Percentiles rank a stretch among this genome's conserved stretches.
These are phyloP conservation scores for Amauroascus niger DNA, from an alignment of 2,329 filamentous ascomycete genomes.

Conservation along the genomic window DNA sequence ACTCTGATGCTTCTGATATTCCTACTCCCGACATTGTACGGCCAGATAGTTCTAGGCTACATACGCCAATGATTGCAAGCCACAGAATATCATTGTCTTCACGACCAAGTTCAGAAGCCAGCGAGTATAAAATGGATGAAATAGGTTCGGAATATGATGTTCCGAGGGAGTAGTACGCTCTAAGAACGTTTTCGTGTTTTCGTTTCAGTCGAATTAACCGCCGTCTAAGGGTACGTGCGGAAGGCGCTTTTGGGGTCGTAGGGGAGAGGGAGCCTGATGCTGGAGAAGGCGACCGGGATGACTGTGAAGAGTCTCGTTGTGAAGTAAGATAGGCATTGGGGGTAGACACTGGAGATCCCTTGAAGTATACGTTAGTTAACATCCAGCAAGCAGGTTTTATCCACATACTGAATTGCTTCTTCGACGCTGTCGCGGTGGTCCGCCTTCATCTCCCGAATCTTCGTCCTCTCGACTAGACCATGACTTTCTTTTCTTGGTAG, in stretches of 20 bases:
- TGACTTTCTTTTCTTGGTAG: constrained; percentile 63
- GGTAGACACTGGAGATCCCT: constrained; percentile 36
- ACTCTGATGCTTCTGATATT: constrained; percentile 46
- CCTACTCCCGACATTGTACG: constrained; percentile 72
- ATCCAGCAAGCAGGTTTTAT: neutral
- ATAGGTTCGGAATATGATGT: constrained; percentile 91
- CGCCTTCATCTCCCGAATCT: constrained; percentile 53
- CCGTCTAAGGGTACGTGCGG: constrained; percentile 60
- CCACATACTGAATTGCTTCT: constrained; percentile 71
- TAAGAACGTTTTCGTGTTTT: constrained; percentile 66
- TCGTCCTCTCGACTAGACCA: constrained; percentile 61
- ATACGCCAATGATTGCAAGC: constrained; percentile 88
- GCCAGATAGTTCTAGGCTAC: constrained; percentile 86
- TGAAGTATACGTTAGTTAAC: constrained; percentile 9
- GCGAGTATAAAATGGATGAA: constrained; percentile 84
- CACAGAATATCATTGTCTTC: constrained; percentile 96
- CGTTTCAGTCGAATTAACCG: constrained; percentile 64
- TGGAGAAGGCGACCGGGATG: constrained; percentile 39
- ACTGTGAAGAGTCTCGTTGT: constrained; percentile 37
- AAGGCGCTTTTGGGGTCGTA: constrained; percentile 49
- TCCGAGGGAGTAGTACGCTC: constrained; percentile 75
- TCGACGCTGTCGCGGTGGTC: constrained; percentile 66
- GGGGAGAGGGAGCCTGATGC: constrained; percentile 34
- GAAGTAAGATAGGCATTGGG: constrained; percentile 34
- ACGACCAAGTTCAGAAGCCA: constrained; percentile 86